Evolutionary conservation across 208 protist genomes (phyloP).

Genomic region (Tritrichomonas musculus): DNA sequence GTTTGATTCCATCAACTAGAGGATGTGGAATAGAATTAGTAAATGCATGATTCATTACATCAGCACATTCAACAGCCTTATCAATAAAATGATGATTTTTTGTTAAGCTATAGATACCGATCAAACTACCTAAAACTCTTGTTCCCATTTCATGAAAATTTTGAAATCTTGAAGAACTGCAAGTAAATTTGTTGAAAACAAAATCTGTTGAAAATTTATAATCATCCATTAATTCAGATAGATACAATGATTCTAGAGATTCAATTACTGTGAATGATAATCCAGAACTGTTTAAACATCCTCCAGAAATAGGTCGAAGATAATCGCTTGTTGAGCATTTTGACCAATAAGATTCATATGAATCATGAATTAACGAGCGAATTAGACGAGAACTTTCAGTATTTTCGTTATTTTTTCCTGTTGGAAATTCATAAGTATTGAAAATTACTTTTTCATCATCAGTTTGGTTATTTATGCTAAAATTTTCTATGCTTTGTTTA

Average conservation of each 20-base stretch:
- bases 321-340: not conserved
- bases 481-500: no score
- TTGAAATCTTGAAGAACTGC: no score
- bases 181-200: not conserved
- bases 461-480: no score
- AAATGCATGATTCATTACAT: not conserved
- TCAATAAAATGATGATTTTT: not conserved
- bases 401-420: no score
- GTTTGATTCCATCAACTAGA: not conserved
- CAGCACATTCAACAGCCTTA: not conserved
- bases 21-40: not conserved
- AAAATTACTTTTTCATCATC: no score
- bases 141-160: not conserved
- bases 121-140: not conserved
- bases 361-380: no score
- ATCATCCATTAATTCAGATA: not conserved
- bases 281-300: slow-evolving; percentile 11
- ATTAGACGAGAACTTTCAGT: no score
- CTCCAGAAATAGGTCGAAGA: not conserved
- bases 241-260: not conserved
- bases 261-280: slow-evolving; percentile 3
- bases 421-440: no score
- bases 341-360: not conserved
- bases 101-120: not conserved
- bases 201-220: not conserved